A percentile compares a stretch with the other conserved stretches of the same genome.
Evolutionary conservation across 2,329 filamentous ascomycete genomes (phyloP).

Genomic region (Helotiales sp.): DNA sequence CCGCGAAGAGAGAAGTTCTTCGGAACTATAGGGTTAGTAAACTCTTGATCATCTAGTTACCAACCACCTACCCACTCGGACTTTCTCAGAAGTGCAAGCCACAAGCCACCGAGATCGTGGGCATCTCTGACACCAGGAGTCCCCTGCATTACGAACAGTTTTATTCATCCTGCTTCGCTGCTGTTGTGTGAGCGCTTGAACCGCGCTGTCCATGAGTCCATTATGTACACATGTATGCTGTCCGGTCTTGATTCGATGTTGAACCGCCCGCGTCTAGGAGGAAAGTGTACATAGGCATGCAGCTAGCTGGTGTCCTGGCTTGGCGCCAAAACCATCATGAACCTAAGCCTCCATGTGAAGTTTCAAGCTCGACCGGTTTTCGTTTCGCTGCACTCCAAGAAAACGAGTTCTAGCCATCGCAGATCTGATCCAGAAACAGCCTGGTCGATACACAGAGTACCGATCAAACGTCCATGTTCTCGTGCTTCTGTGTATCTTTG

Average conservation of each 20-base stretch:
- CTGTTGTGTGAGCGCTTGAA: not conserved
- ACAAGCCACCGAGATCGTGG: constrained; percentile 9
- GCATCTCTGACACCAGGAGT: constrained; percentile 10
- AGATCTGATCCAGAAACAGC: constrained; percentile 9
- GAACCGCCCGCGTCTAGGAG: constrained; percentile 6
- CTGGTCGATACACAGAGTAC: not conserved
- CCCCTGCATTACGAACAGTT: not conserved
- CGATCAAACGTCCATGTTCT: not conserved
- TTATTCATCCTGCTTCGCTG: not conserved
- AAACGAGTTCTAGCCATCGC: constrained; percentile 5
- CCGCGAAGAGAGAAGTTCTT: not conserved
- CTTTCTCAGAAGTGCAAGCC: constrained; percentile 3
- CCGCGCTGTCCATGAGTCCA: not conserved
- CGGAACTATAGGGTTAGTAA: not conserved
- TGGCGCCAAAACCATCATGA: constrained; percentile 1
- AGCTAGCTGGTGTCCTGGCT: not conserved
- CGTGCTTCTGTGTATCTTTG: not conserved
- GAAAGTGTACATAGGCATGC: too few relatives aligned
- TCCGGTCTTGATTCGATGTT: constrained; percentile 10
- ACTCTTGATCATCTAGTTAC: constrained; percentile 10
- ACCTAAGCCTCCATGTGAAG: not conserved
- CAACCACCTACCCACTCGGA: constrained; percentile 6
- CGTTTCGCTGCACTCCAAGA: not conserved
- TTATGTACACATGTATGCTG: not conserved
- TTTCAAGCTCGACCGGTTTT: not conserved